A percentile compares a stretch with the other conserved stretches of the same genome.
These are phyloP conservation scores for Sequoia sempervirens DNA, from an alignment of 75 land plant genomes.

Conservation along the genomic window DNA sequence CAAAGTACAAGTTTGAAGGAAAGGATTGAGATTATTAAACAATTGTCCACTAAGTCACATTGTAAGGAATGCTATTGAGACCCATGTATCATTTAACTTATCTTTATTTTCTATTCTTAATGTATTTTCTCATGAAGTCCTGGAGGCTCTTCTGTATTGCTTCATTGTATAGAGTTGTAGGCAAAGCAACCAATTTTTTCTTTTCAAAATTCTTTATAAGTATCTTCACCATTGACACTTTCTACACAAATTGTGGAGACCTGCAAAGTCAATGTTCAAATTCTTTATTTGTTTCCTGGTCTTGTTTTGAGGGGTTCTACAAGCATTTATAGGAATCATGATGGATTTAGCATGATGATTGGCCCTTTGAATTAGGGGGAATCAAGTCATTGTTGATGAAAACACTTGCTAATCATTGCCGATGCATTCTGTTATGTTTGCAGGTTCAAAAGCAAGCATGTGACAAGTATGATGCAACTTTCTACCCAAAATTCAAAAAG, in stretches of 20 bases:
- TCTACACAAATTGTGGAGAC: background rate
- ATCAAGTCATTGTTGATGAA: background rate
- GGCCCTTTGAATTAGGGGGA: background rate
- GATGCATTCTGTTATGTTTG: constrained; percentile 7
- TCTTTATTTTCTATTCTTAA: background rate
- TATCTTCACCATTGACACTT: background rate
- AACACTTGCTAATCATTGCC: background rate
- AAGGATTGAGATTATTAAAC: background rate
- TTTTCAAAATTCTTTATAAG: background rate
- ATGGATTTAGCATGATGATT: background rate
- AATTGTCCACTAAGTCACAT: background rate
- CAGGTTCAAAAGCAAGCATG: constrained; percentile 92
- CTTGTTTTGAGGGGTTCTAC: background rate
- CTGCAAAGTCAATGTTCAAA: background rate
- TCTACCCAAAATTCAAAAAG: constrained; percentile 91
- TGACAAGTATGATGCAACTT: constrained; percentile 87
- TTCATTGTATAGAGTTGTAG: background rate
- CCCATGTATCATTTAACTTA: background rate
- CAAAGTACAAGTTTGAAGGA: background rate
- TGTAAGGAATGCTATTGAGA: background rate
- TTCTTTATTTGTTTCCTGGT: background rate
- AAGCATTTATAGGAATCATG: background rate
- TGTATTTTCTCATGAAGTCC: background rate
- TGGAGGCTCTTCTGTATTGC: background rate
- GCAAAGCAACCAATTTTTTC: background rate